These are phyloP conservation scores for Cordyceps tenuipes DNA, from an alignment of 2,329 filamentous ascomycete genomes.

Conservation along the genomic window DNA sequence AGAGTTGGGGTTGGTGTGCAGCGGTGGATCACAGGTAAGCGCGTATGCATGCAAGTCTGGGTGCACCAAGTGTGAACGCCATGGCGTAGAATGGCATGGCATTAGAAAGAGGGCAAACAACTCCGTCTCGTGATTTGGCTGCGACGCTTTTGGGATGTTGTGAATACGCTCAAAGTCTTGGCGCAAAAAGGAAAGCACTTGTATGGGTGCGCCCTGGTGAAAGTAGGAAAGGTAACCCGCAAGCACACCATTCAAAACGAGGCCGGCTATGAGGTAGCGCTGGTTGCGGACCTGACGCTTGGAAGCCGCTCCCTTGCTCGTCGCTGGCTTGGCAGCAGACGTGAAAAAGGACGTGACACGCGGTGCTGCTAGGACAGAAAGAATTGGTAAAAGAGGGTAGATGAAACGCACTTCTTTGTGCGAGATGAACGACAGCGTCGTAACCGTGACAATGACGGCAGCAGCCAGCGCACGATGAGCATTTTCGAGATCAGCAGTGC, in stretches of 20 bases:
- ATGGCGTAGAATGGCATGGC: slow-evolving; percentile 93
- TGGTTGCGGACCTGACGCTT: slow-evolving; percentile 39
- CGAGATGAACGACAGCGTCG: slow-evolving; percentile 65
- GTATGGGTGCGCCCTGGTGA: slow-evolving; percentile 74
- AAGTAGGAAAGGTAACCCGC: slow-evolving; percentile 65
- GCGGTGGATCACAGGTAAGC: slow-evolving; percentile 80
- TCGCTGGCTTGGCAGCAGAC: slow-evolving; percentile 20
- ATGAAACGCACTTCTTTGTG: slow-evolving; percentile 98
- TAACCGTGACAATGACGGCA: slow-evolving; percentile 51
- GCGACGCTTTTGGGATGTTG: slow-evolving; percentile 22
- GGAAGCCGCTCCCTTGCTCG: slow-evolving; percentile 20
- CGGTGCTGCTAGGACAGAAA: slow-evolving; percentile 71
- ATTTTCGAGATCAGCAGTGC: slow-evolving; percentile 24
- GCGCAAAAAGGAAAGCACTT: slow-evolving; percentile 69
- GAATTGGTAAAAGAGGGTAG: slow-evolving; percentile 79
- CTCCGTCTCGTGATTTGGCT: slow-evolving; percentile 26
- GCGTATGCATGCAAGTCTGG: slow-evolving; percentile 71
- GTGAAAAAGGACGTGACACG: slow-evolving; percentile 59
- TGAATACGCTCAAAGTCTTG: slow-evolving; percentile 56
- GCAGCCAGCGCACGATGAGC: slow-evolving; percentile 38
- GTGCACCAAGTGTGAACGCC: slow-evolving; percentile 80
- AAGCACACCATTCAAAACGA: slow-evolving; percentile 61
- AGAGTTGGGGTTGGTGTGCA: slow-evolving; percentile 53
- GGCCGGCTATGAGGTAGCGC: slow-evolving; percentile 45
- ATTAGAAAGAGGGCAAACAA: slow-evolving; percentile 75